Conservation (phyloP, 1,139 yeast genomes). For the Nakaseomyces bracarensis region DNA sequence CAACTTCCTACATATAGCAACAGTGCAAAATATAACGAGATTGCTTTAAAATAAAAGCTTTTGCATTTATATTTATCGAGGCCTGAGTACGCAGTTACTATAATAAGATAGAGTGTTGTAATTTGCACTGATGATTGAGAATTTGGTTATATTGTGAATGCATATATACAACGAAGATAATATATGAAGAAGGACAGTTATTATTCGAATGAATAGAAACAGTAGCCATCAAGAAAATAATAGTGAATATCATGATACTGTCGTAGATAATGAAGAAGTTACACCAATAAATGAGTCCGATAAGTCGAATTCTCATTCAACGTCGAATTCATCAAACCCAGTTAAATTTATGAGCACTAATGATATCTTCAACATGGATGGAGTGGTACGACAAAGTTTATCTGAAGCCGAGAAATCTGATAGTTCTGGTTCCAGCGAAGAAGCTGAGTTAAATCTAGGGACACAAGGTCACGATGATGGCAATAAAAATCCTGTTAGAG, state of each 20-base stretch:
- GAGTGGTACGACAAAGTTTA: neutral
- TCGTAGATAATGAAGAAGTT: neutral
- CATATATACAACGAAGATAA: too few relatives aligned
- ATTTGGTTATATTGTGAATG: too few relatives aligned
- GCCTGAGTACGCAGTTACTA: too few relatives aligned
- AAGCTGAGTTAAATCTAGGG: conserved; percentile 1
- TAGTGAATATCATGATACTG: conserved; percentile 1
- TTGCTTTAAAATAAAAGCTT: too few relatives aligned
- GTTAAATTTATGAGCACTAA: conserved; percentile 7
- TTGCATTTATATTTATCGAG: too few relatives aligned
- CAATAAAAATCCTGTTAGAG: neutral
- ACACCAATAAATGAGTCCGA: neutral
- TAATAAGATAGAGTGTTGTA: too few relatives aligned
- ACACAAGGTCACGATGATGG: neutral
- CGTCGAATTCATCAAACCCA: conserved; percentile 5
- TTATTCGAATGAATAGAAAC: neutral
- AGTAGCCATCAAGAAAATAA: neutral
- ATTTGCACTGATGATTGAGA: too few relatives aligned
- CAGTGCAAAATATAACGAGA: too few relatives aligned
- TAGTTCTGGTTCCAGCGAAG: neutral
- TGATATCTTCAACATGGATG: conserved; percentile 6
- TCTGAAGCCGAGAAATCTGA: neutral
- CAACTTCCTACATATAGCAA: too few relatives aligned
- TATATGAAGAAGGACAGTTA: neutral
- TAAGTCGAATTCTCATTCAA: neutral